These are phyloP conservation scores for Truncatella angustata DNA, from an alignment of 2,329 filamentous ascomycete genomes.

Conservation along the genomic window DNA sequence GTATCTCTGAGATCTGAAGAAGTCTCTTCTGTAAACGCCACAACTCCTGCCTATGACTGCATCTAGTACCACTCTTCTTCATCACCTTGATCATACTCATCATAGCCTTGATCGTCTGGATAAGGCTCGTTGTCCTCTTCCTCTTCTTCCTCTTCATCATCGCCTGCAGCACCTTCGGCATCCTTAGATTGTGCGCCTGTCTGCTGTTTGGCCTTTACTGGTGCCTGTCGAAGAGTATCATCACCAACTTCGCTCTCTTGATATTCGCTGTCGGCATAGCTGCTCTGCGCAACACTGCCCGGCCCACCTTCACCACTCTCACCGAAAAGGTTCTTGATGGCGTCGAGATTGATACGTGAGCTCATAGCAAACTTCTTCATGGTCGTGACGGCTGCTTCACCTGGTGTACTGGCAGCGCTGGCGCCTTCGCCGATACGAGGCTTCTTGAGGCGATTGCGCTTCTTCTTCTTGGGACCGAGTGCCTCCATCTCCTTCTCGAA, in stretches of 20 bases:
- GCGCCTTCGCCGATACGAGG: slow-evolving; percentile 63
- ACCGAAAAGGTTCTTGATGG: slow-evolving; percentile 54
- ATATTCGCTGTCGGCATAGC: slow-evolving; percentile 31
- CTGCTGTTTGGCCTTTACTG: neutral
- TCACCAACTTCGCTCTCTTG: slow-evolving; percentile 27
- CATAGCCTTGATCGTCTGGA: slow-evolving; percentile 1
- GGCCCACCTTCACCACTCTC: slow-evolving; percentile 43
- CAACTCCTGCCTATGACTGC: neutral
- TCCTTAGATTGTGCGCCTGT: neutral
- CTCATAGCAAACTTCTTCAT: slow-evolving; percentile 68
- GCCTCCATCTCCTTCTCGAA: slow-evolving; percentile 67
- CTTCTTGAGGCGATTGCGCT: slow-evolving; percentile 46
- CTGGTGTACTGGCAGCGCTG: slow-evolving; percentile 67
- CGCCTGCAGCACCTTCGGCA: neutral
- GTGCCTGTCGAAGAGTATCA: neutral
- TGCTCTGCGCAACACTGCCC: slow-evolving; percentile 42
- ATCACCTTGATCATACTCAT: neutral
- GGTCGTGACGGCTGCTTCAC: slow-evolving; percentile 66
- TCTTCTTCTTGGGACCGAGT: slow-evolving; percentile 51
- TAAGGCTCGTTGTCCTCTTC: slow-evolving; percentile 17
- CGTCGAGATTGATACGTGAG: slow-evolving; percentile 73
- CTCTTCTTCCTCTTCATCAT: slow-evolving; percentile 25
- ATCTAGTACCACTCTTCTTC: slow-evolving; percentile 4
- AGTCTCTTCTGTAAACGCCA: neutral
- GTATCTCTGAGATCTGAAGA: neutral